A percentile compares a stretch with the other conserved stretches of the same genome.
Evolutionary conservation across 1,284 basidiomycete genomes (phyloP).

Genomic region (Vanrija sp.): DNA sequence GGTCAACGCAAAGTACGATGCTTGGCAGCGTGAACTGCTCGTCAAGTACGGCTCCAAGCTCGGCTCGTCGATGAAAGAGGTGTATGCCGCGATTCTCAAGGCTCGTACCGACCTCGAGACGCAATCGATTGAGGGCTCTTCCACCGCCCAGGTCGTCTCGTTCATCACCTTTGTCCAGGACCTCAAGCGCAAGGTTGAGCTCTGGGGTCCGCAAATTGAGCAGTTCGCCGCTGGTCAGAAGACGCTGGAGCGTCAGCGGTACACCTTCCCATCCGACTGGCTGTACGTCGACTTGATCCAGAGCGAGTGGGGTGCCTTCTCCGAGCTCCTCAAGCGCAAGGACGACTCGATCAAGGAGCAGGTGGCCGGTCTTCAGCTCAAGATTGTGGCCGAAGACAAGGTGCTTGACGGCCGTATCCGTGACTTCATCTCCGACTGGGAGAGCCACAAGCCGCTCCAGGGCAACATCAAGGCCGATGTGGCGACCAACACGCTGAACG

Average conservation of each 20-base stretch:
- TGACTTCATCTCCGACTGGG: conserved; percentile 89
- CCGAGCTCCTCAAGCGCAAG: conserved; percentile 95
- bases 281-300: conserved; percentile 95
- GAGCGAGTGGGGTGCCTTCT: conserved; percentile 97
- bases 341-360: conserved; percentile 98
- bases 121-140: conserved; percentile 63
- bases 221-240: conserved; percentile 92
- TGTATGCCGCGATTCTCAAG: conserved; percentile 86
- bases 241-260: conserved; percentile 92
- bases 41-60: conserved; percentile 87
- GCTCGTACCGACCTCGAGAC: conserved; percentile 91
- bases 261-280: conserved; percentile 96
- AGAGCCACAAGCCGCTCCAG: conserved; percentile 72
- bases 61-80: conserved; percentile 91
- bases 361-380: conserved; percentile 83
- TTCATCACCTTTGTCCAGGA: conserved; percentile 99
- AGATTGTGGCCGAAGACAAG: conserved; percentile 99
- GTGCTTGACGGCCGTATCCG: conserved; percentile 91
- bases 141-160: conserved; percentile 92
- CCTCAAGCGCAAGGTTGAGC: conserved; percentile 91
- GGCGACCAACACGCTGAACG: conserved; percentile 90
- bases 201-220: conserved; percentile 96
- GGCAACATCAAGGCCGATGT: conserved; percentile 92
- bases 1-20: conserved; percentile 97
- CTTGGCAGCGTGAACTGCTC: conserved; percentile 94